Percentiles rank a stretch among this genome's conserved stretches.
Conservation (phyloP, 371 early-diverging fungal species). For the Rhizomucor pusillus region DNA sequence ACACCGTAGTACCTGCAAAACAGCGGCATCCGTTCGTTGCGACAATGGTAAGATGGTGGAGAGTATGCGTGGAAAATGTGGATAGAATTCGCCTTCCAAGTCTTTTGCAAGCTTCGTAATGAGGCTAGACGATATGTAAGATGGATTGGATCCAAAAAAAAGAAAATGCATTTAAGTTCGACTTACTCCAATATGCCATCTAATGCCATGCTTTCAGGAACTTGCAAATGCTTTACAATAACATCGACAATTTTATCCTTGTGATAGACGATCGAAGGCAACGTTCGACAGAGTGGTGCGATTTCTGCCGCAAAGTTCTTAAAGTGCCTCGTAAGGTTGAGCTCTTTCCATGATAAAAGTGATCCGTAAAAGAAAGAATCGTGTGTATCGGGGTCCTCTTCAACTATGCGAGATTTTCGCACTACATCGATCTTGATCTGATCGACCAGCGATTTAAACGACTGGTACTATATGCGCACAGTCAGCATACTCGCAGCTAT, state of each 20-base stretch:
- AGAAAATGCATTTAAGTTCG: neutral
- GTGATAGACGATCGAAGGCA: constrained; percentile 87
- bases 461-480: constrained; percentile 58
- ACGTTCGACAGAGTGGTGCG: constrained; percentile 60
- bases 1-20: constrained; percentile 29
- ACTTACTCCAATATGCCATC: constrained; percentile 79
- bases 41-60: constrained; percentile 55
- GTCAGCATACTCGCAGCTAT: too few species aligned
- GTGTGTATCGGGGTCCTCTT: constrained; percentile 62
- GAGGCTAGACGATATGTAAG: constrained; percentile 47
- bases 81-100: constrained; percentile 86
- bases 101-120: constrained; percentile 84
- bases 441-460: constrained; percentile 79
- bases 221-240: constrained; percentile 64
- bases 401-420: constrained; percentile 42
- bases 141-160: neutral
- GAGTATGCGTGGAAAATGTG: constrained; percentile 70
- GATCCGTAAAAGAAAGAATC: constrained; percentile 86
- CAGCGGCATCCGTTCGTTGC: constrained; percentile 76
- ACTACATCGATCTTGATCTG: constrained; percentile 76
- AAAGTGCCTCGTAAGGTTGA: constrained; percentile 85
- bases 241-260: constrained; percentile 73
- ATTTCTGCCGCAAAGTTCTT: constrained; percentile 67
- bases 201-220: constrained; percentile 58
- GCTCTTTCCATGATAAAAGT: constrained; percentile 76